Evolutionary conservation across 2,329 filamentous ascomycete genomes (phyloP).

Genomic region (Exophiala sideris): DNA sequence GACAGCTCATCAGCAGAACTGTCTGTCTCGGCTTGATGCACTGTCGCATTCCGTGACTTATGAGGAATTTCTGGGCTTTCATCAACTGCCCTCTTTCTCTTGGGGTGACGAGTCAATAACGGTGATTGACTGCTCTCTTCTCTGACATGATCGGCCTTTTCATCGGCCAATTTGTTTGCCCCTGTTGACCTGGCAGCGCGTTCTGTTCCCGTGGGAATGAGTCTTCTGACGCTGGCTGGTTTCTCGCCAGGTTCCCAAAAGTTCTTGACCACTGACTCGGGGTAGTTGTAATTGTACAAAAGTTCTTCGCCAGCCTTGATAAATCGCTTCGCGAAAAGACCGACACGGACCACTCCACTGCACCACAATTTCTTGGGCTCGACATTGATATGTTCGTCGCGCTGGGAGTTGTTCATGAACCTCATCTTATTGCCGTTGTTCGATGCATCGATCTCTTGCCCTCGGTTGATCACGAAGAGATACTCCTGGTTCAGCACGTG

Average conservation of each 20-base stretch:
- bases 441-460: slow-evolving; percentile 65
- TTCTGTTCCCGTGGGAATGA: slow-evolving; percentile 13
- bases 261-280: slow-evolving; percentile 19
- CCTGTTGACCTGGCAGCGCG: slow-evolving; percentile 11
- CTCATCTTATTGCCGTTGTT: slow-evolving; percentile 76
- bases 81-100: slow-evolving; percentile 12
- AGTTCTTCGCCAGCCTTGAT: slow-evolving; percentile 72
- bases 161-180: slow-evolving; percentile 7
- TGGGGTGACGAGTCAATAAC: not conserved
- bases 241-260: slow-evolving; percentile 30
- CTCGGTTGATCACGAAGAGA: slow-evolving; percentile 52
- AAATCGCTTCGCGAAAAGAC: slow-evolving; percentile 64
- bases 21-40: not conserved
- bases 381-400: slow-evolving; percentile 54
- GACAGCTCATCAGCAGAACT: not conserved
- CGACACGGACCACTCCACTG: slow-evolving; percentile 73
- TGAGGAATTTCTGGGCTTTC: not conserved
- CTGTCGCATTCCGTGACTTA: not conserved
- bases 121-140: slow-evolving; percentile 11
- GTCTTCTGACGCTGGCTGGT: slow-evolving; percentile 6
- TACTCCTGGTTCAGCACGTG: slow-evolving; percentile 41
- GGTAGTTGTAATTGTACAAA: slow-evolving; percentile 74
- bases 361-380: slow-evolving; percentile 68
- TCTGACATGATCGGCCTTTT: not conserved
- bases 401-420: slow-evolving; percentile 75